Percentiles rank a stretch among this genome's conserved stretches.
Evolutionary conservation across 2,329 filamentous ascomycete species (phyloP).

Genomic region (Thyridium curvatum): DNA sequence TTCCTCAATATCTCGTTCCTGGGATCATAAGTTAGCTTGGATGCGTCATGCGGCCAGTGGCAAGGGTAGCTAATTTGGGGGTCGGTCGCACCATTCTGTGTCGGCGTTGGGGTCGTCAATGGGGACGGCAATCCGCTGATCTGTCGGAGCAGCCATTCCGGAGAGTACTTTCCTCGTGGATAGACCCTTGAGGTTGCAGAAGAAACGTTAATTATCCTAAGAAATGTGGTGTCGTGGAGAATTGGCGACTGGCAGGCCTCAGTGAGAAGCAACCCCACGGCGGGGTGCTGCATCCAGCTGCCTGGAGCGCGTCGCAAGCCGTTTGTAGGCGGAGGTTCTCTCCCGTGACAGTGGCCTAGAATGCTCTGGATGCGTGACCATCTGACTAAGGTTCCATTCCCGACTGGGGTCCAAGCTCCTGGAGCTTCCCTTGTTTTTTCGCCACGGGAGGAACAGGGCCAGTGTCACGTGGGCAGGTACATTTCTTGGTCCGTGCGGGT

Average conservation of each 20-base stretch:
- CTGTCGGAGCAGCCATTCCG: conserved; percentile 53
- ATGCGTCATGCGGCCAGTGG: neutral
- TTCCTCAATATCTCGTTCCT: conserved; percentile 99
- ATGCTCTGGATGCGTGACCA: too few relatives aligned
- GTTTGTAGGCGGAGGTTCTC: too few relatives aligned
- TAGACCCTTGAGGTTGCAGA: too few relatives aligned
- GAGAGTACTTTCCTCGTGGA: too few relatives aligned
- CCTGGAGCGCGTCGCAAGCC: neutral
- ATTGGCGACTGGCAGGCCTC: neutral
- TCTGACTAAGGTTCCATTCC: too few relatives aligned
- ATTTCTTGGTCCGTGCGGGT: too few relatives aligned
- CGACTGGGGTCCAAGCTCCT: too few relatives aligned
- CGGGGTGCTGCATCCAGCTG: neutral
- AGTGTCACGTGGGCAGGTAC: too few relatives aligned
- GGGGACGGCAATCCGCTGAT: conserved; percentile 68
- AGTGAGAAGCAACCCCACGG: neutral
- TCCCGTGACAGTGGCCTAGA: conserved; percentile 1
- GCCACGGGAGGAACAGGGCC: too few relatives aligned
- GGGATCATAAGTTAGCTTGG: conserved; percentile 7
- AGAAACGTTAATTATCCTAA: too few relatives aligned
- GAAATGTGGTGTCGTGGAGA: conserved; percentile 8
- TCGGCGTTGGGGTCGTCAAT: conserved; percentile 95
- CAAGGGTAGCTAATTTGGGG: neutral
- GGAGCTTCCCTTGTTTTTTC: too few relatives aligned
- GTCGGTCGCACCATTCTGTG: conserved; percentile 93